These are phyloP conservation scores for Trametes coccinea DNA, from an alignment of 768 basidiomycete species.

Conservation along the genomic window DNA sequence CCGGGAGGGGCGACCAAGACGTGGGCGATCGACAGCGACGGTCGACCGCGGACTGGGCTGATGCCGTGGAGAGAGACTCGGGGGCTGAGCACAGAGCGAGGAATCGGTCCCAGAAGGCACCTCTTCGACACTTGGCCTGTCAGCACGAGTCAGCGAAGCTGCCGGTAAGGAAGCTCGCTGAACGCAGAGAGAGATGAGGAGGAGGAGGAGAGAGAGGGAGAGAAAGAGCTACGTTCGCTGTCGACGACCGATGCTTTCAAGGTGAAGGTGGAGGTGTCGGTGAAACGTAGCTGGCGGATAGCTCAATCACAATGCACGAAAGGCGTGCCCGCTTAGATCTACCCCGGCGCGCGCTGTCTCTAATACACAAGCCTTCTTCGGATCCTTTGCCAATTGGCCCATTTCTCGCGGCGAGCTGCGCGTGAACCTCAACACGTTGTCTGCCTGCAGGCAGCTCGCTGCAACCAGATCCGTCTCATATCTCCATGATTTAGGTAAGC, in stretches of 20 bases:
- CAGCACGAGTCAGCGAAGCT: constrained; percentile 9
- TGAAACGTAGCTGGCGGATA: constrained; percentile 24
- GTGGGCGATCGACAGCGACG: constrained; percentile 14
- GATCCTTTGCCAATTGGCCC: constrained; percentile 30
- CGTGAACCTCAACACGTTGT: constrained; percentile 32
- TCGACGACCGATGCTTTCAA: constrained; percentile 31
- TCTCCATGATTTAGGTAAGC: constrained; percentile 32
- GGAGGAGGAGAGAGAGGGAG: constrained; percentile 15
- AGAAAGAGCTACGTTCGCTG: constrained; percentile 23
- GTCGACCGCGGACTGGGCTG: constrained; percentile 9
- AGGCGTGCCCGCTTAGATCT: constrained; percentile 33
- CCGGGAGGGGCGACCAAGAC: constrained; percentile 10
- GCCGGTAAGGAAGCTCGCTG: constrained; percentile 14
- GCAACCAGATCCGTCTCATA: constrained; percentile 27
- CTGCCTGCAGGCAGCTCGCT: constrained; percentile 34
- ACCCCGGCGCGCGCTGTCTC: constrained; percentile 19
- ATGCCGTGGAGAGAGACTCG: not conserved
- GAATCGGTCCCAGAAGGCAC: constrained; percentile 18
- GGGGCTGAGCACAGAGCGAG: constrained; percentile 12
- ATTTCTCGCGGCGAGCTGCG: constrained; percentile 25
- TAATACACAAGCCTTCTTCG: constrained; percentile 27
- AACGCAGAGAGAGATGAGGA: not conserved
- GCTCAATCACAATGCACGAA: constrained; percentile 31
- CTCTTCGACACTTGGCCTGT: constrained; percentile 17
- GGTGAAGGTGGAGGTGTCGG: constrained; percentile 24